Evolutionary conservation across 257 asterid genomes (phyloP).

Genomic region (Forsythia suspensa): DNA sequence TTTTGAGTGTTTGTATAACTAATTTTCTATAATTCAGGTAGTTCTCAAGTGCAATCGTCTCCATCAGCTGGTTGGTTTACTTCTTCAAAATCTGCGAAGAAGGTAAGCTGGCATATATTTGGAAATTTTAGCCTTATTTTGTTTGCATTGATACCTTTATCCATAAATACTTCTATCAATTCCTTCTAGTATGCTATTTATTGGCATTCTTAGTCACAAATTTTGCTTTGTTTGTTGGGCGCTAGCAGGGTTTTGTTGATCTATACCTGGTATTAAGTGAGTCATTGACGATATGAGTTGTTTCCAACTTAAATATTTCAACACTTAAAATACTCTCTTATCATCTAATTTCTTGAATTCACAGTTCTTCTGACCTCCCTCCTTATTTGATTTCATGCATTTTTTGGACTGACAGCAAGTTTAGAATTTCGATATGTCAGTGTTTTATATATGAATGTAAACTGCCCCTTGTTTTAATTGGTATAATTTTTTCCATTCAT

Average conservation of each 20-base stretch:
- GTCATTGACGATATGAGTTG: background rate
- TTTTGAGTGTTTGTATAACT: constrained; percentile 17
- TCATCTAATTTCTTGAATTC: background rate
- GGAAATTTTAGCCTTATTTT: constrained; percentile 10
- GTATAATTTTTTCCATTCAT: background rate
- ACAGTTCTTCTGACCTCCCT: background rate
- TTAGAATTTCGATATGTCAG: constrained; percentile 10
- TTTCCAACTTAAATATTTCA: background rate
- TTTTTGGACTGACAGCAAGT: background rate
- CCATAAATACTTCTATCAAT: background rate
- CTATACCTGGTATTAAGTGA: background rate
- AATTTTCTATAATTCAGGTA: constrained; percentile 48
- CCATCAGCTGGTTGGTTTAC: constrained; percentile 92
- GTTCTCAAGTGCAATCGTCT: constrained; percentile 56
- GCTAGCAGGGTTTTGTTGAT: constrained; percentile 2
- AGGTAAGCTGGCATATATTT: constrained; percentile 44
- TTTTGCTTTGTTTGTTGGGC: background rate
- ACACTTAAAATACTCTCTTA: background rate
- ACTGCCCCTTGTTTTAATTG: background rate
- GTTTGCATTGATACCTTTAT: background rate
- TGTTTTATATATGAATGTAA: background rate
- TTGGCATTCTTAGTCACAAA: background rate
- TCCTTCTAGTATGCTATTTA: background rate
- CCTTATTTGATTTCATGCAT: background rate
- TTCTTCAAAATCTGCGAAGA: constrained; percentile 81